Base-by-base conservation (phyloP, 1,284 basidiomycete species). In the Microbotryomycetes sp. region DNA sequence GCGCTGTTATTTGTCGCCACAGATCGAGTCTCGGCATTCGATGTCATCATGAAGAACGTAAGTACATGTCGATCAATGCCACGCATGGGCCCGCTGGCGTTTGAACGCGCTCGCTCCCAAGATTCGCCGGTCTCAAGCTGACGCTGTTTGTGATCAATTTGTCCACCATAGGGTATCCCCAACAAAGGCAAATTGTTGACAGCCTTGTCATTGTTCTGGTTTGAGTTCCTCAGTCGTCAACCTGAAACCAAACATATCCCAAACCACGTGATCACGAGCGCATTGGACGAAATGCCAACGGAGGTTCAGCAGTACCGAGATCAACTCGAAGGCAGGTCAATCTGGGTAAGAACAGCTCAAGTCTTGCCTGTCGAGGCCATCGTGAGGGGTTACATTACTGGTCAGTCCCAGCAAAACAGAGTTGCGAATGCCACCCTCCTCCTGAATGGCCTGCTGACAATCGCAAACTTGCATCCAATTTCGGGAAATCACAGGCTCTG, bases 321-420 rank as follows among this genome's bases (percentile, higher is more conserved):
- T 62, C 80, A 89, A 77, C 82, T 98, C 19, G 82, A 87, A 60
- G 93, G 87, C 1, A 81, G 94, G 26, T 81, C 86, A 5, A 97
- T 98, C 88, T 85, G 97, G 55, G 94, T 98, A 15, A 83, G 80
- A 74, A 92, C 87, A 72, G 93, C 92, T 7, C 82, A 87, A 73
- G 88, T 99, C 19, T 80, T 98, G 30, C 91, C 90, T 50, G 82
- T 98, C n/a, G 96, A 99, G 77, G 92, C 89, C 3, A 98, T 98
- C 71, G 94, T 98, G 16, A 80, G 96, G 64, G 94, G 94, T 4
- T 98, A 98, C 77, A 81, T 99, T 64, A 90, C 94, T 29, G 93
- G 93, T 88, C 60, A 65, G 81, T 71, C 32, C 25, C 9, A 50
- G 29, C 29, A 14, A 5, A 9, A 4, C 25, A 6, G 28, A 15